Percentiles rank a stretch among this genome's conserved stretches.
phyloP scores from a whole-genome alignment of 306 rosid genomes.

The Inga leiocalycina region DNA sequence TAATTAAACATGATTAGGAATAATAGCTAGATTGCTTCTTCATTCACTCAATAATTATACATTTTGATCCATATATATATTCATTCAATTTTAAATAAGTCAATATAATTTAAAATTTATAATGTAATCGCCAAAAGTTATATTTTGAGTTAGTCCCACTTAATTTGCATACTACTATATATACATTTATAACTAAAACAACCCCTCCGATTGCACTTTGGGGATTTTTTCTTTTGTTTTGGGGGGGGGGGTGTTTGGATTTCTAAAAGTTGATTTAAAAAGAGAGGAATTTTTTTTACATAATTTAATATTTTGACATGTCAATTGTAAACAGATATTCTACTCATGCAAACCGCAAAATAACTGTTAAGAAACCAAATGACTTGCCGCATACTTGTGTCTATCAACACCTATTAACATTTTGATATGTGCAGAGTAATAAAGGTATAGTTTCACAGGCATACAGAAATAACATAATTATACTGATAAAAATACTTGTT shows the following conservation, averaged over 20 bases:
- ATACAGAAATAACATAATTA: too few species aligned
- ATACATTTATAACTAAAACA: background rate
- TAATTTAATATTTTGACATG: too few species aligned
- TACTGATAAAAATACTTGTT: too few species aligned
- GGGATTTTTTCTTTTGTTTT: background rate
- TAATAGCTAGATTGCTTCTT: slow-evolving; percentile 3
- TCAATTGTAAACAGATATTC: background rate
- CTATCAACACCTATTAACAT: too few species aligned
- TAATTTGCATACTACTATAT: background rate
- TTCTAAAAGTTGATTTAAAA: background rate
- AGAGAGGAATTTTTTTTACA: too few species aligned
- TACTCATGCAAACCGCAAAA: background rate
- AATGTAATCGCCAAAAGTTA: too few species aligned
- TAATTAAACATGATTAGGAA: slow-evolving; percentile 39
- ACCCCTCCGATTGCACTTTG: background rate
- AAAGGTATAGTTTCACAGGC: too few species aligned
- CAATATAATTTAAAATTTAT: background rate
- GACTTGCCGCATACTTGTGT: background rate
- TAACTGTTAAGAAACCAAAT: background rate
- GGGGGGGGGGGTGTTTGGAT: background rate
- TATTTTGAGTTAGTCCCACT: background rate
- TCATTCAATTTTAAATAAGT: background rate
- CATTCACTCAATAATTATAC: slow-evolving; percentile 13
- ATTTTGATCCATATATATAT: background rate
- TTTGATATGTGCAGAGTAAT: too few species aligned